Percentiles rank a stretch among this genome's conserved stretches.
phyloP scores from a whole-genome alignment of 495 filamentous ascomycete genomes.

The Pseudevernia furfuracea region DNA sequence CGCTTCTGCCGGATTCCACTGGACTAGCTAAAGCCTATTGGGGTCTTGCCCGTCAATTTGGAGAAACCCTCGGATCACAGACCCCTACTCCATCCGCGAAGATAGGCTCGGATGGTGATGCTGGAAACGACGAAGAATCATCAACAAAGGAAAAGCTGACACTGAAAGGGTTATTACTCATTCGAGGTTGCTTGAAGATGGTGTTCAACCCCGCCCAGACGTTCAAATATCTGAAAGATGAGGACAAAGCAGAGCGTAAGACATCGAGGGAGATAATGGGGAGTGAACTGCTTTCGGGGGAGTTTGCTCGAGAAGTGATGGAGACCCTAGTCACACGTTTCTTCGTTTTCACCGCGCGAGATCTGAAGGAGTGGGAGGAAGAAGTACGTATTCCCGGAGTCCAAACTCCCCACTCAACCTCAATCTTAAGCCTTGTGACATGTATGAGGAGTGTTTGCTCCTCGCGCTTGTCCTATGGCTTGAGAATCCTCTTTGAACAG shows the following conservation, averaged over 20 bases:
- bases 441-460: neutral
- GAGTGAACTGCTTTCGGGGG: constrained; percentile 60
- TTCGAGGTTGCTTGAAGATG: constrained; percentile 79
- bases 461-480: neutral
- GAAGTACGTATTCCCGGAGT: constrained; percentile 34
- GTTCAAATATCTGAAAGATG: constrained; percentile 67
- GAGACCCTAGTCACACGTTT: constrained; percentile 77
- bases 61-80: constrained; percentile 57
- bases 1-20: constrained; percentile 67
- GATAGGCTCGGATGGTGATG: constrained; percentile 45
- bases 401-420: neutral
- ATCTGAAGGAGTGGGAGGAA: constrained; percentile 84
- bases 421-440: neutral
- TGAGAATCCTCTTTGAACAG: neutral
- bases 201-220: constrained; percentile 69
- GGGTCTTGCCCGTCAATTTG: constrained; percentile 66
- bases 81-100: constrained; percentile 31
- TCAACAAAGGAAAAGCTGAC: constrained; percentile 66
- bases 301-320: constrained; percentile 69
- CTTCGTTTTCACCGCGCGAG: constrained; percentile 76
- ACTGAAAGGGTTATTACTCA: constrained; percentile 69
- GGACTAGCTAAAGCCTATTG: constrained; percentile 73
- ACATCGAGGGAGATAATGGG: constrained; percentile 58
- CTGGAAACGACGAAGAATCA: constrained; percentile 40
- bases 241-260: constrained; percentile 60